Conservation (phyloP, 495 filamentous ascomycete species). For the Xylaria sp. region DNA sequence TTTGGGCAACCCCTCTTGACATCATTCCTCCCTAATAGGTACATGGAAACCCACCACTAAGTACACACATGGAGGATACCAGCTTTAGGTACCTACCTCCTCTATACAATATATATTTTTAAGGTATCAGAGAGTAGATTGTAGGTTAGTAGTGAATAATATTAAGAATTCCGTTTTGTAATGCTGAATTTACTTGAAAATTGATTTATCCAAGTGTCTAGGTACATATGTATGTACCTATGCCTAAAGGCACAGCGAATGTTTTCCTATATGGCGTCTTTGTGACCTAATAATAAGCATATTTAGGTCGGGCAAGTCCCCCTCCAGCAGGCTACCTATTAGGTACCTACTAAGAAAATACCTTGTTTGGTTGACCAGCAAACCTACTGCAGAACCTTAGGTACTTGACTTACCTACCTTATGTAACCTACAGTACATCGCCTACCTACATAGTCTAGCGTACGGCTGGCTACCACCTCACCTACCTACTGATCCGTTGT, state of each 20-base stretch:
- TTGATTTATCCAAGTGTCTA: neutral
- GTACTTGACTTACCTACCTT: slow-evolving; percentile 10
- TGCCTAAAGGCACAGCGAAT: neutral
- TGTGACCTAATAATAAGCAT: slow-evolving; percentile 21
- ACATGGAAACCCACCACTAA: slow-evolving; percentile 4
- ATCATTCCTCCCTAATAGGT: slow-evolving; percentile 14
- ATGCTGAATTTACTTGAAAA: neutral
- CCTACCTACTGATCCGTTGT: slow-evolving; percentile 31
- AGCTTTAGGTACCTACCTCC: neutral
- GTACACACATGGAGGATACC: neutral
- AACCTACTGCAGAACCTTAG: slow-evolving; percentile 8
- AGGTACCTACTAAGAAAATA: slow-evolving; percentile 10
- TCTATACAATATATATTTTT: neutral
- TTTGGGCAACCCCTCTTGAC: slow-evolving; percentile 19
- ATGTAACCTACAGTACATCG: too few species aligned
- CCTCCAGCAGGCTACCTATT: slow-evolving; percentile 6
- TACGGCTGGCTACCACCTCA: slow-evolving; percentile 32
- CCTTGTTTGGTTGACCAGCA: slow-evolving; percentile 16
- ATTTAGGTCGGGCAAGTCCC: neutral
- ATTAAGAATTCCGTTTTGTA: neutral
- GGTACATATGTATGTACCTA: neutral
- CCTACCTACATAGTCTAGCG: neutral
- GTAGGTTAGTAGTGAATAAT: neutral
- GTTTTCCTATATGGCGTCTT: slow-evolving; percentile 11
- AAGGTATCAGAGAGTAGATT: neutral